Conservation (phyloP, 257 asterid species). For the Nicotiana tabacum region DNA sequence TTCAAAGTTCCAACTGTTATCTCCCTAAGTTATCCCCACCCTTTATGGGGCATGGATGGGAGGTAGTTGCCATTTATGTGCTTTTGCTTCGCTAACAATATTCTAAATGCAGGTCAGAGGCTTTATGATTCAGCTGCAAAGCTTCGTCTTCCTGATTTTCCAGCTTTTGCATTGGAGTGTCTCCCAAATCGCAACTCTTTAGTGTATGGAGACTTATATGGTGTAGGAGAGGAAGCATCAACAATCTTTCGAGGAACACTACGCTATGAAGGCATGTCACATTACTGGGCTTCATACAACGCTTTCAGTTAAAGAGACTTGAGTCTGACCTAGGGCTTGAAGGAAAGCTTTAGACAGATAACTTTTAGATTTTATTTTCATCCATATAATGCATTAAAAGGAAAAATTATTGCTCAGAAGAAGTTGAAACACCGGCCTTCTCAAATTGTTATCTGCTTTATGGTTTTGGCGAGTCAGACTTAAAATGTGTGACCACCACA, state of each 20-base stretch:
- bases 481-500: background rate
- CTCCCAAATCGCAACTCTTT: slow-evolving; percentile 92
- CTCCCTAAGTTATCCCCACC: background rate
- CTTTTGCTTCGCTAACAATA: background rate
- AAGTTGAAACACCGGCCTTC: background rate
- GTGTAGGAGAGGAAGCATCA: slow-evolving; percentile 74
- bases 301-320: background rate
- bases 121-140: slow-evolving; percentile 84
- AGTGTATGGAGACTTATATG: slow-evolving; percentile 78
- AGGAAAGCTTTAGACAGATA: background rate
- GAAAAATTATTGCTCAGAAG: background rate
- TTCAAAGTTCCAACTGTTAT: background rate
- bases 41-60: background rate
- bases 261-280: slow-evolving; percentile 74
- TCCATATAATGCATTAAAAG: background rate
- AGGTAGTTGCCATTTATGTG: background rate
- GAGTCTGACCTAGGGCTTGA: background rate
- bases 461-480: background rate
- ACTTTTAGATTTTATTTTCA: background rate
- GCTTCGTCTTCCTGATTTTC: slow-evolving; percentile 66
- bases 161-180: slow-evolving; percentile 94
- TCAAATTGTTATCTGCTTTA: background rate
- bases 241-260: slow-evolving; percentile 92
- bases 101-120: slow-evolving; percentile 54
- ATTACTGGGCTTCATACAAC: background rate